Base-by-base conservation (phyloP, 2,329 filamentous ascomycete genomes). In the Septoria linicola region DNA sequence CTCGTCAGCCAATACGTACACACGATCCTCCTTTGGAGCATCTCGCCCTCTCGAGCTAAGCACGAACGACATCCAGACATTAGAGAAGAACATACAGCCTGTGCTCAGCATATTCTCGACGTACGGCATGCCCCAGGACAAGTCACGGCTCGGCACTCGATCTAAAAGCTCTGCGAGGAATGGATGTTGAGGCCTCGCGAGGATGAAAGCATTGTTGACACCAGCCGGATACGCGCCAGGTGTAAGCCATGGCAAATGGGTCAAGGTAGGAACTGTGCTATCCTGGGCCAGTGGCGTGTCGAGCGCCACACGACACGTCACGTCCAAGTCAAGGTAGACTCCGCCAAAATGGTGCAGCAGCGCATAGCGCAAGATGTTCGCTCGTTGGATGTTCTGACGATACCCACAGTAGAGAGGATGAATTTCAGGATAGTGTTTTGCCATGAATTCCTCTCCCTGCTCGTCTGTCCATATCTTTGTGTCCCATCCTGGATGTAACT, bases 191-290 rank as follows among this genome's bases (percentile, higher is more conserved):
- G 61, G 54, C 10, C 55, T 51, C 3, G 61, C 47, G 14, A 66
- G 55, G 19, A 66, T 66, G 55, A 66, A 66, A 5, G 63, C 63
- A 42, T 66, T 66, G 50, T 65, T 66, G n/a, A 65, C 60, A 3
- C 63, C 63, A 8, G 62, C 63, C 3, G 63, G 62, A 20, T 61
- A 60, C 3, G 63, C 62, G 16, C 58, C 62, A 2, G 63, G 60
- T 3, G 60, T 63, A 14, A 66, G 32, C 31, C 52, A 61, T 11
- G 63, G 61, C 1, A 62, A 46, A 37, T 59, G 55, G 1, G 55
- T 59, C 8, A 65, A 53, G 8, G 51, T 30, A 21, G 45, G 40
- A 2, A 47, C 41, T 5, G 36, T 32, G 25, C 31, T 45, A 6
- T 41, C 35, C 17, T 41, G 20, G 13, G 21, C 42, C 3, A 60